Evolutionary conservation across 768 basidiomycete genomes (phyloP).

Genomic region (Astraeus odoratus): DNA sequence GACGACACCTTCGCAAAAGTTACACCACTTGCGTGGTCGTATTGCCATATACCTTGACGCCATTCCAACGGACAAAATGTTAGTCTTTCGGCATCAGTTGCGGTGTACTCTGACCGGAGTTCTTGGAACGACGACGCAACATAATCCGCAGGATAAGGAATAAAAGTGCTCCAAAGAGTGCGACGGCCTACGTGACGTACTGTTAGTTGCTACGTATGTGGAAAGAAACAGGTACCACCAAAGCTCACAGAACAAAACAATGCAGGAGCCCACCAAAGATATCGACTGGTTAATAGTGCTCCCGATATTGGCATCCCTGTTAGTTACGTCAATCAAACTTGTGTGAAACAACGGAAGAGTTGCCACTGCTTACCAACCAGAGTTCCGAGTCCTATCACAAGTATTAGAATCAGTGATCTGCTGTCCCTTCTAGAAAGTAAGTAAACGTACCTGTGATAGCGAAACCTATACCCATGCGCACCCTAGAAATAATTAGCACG

Average conservation of each 20-base stretch:
- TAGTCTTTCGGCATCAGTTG: not conserved
- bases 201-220: not conserved
- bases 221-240: not conserved
- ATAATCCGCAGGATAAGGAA: not conserved
- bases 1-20: too few relatives aligned
- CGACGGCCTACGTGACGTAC: not conserved
- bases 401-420: not conserved
- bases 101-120: not conserved
- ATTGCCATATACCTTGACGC: too few relatives aligned
- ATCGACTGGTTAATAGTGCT: slow-evolving; percentile 41
- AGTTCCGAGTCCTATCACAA: slow-evolving; percentile 16
- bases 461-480: slow-evolving; percentile 43
- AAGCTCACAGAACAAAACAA: slow-evolving; percentile 40
- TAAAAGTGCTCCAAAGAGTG: not conserved
- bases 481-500: too few relatives aligned
- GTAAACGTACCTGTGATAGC: slow-evolving; percentile 30
- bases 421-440: not conserved
- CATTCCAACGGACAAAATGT: too few relatives aligned
- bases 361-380: slow-evolving; percentile 12
- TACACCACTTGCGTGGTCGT: too few relatives aligned
- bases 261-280: slow-evolving; percentile 52
- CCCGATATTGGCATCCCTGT: slow-evolving; percentile 52
- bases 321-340: slow-evolving; percentile 16
- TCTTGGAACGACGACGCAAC: not conserved
- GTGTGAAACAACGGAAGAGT: not conserved